Conservation (phyloP, 148 eudicot genomes). For the Rhododendron molle region DNA sequence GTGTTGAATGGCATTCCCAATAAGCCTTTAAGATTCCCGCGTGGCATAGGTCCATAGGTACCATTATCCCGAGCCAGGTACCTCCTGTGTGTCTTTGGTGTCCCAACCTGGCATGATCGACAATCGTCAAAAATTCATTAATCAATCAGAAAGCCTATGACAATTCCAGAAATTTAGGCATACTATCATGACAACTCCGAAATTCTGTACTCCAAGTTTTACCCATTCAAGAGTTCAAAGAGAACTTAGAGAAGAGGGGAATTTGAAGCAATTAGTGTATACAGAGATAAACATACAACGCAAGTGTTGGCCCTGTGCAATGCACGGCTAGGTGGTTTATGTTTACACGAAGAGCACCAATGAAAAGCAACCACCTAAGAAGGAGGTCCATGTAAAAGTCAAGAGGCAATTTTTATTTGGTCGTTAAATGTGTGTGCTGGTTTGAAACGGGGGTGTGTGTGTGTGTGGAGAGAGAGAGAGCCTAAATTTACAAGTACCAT, state of each 20-base stretch:
- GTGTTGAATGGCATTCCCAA: conserved; percentile 98
- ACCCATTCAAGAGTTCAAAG: neutral
- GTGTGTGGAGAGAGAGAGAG: neutral
- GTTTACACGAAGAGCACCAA: no score
- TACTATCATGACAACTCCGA: neutral
- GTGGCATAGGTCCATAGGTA: conserved; percentile 98
- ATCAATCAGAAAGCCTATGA: conserved; percentile 3
- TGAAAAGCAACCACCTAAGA: no score
- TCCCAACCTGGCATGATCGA: conserved; percentile 60
- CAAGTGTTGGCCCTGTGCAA: no score
- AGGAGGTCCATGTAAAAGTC: no score
- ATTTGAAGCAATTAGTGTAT: neutral
- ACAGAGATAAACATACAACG: neutral
- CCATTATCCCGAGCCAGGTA: conserved; percentile 97
- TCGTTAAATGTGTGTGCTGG: no score
- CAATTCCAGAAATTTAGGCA: neutral
- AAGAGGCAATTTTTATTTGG: no score
- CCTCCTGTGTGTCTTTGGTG: conserved; percentile 91
- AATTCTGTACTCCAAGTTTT: neutral
- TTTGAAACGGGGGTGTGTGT: no score
- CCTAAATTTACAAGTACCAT: no score
- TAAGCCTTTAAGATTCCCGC: conserved; percentile 66
- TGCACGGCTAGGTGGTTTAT: no score
- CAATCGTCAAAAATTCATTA: neutral
- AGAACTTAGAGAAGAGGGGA: neutral